Conservation (phyloP, 805 yeast genomes). For the Blastobotrys terrestris region DNA sequence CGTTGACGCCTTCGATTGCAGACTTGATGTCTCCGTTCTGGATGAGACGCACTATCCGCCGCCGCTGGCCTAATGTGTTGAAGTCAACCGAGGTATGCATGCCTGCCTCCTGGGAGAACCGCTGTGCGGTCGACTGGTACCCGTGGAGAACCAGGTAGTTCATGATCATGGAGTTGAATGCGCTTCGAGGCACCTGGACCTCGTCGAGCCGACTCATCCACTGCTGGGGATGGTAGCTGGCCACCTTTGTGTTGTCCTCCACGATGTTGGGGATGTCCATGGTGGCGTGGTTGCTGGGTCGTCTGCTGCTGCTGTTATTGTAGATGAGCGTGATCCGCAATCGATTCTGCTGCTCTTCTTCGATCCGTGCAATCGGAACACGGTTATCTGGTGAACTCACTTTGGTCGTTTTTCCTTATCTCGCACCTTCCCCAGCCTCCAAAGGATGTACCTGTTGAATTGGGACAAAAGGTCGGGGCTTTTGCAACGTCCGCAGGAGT, state of each 20-base stretch:
- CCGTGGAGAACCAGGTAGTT: slow-evolving; percentile 77
- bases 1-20: slow-evolving; percentile 53
- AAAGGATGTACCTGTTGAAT: too few species aligned
- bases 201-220: slow-evolving; percentile 26
- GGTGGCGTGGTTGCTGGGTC: background rate
- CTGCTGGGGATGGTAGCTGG: slow-evolving; percentile 21
- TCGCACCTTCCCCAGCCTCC: background rate
- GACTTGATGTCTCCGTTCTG: slow-evolving; percentile 53
- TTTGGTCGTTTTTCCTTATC: background rate
- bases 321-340: slow-evolving; percentile 3
- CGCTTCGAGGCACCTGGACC: slow-evolving; percentile 22
- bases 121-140: slow-evolving; percentile 58
- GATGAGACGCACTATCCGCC: slow-evolving; percentile 47
- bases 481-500: too few species aligned
- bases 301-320: background rate
- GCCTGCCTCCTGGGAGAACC: slow-evolving; percentile 51
- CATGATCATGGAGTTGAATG: slow-evolving; percentile 49
- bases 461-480: too few species aligned
- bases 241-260: background rate
- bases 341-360: background rate
- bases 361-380: background rate
- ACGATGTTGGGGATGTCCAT: slow-evolving; percentile 8
- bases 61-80: slow-evolving; percentile 47
- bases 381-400: background rate
- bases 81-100: slow-evolving; percentile 35